These are phyloP conservation scores for Biscutella auriculata DNA, from an alignment of 441 rosid genomes.

Conservation along the genomic window DNA sequence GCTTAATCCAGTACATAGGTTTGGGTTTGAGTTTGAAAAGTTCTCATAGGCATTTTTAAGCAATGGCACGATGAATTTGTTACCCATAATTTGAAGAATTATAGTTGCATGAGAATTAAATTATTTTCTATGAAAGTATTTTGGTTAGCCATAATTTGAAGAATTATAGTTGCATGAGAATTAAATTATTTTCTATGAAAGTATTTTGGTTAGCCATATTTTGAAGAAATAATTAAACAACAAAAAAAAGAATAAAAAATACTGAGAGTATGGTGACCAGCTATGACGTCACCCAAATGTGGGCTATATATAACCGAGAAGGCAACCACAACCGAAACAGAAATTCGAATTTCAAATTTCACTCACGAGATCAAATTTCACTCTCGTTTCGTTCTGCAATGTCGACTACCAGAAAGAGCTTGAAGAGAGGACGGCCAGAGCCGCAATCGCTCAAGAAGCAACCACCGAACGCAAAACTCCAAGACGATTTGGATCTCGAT, in stretches of 20 bases:
- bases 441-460: conserved; percentile 28
- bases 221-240: no score
- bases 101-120: no score
- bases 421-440: conserved; percentile 43
- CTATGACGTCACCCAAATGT: not conserved
- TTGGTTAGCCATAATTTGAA: no score
- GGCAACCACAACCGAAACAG: conserved; percentile 10
- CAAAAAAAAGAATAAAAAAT: not conserved
- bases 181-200: no score
- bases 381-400: conserved; percentile 21
- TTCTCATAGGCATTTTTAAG: no score
- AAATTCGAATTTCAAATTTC: conserved; percentile 12
- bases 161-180: no score
- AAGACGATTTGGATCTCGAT: conserved; percentile 51
- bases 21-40: no score
- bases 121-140: no score
- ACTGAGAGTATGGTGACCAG: not conserved
- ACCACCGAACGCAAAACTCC: conserved; percentile 30
- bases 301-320: not conserved
- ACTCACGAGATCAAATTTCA: not conserved
- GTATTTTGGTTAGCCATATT: no score
- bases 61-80: no score
- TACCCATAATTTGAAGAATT: no score
- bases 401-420: conserved; percentile 35
- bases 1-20: no score